Base-by-base conservation (phyloP, 495 filamentous ascomycete genomes). In the Beverwykella pulmonaria region DNA sequence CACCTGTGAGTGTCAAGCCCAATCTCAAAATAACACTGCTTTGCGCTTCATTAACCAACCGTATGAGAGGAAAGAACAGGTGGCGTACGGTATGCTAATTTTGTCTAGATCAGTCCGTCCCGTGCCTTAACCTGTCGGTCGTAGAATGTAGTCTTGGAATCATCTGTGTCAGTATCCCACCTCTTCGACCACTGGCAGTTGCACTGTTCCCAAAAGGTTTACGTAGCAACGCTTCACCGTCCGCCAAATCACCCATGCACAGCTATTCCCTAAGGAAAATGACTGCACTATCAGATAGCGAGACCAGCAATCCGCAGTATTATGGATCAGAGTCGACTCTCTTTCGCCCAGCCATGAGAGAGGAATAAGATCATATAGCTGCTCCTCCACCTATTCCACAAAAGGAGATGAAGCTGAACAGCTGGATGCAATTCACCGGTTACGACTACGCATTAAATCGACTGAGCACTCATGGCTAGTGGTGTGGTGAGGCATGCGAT, bases 91-190 rank as follows among this genome's bases (percentile, higher is more conserved):
- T 29, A 32, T 47, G 22, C 23, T 59, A 22, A 46, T 32, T 14
- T 23, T 32, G 10, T 17, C 1, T 25, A 71, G 68, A 44, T 29
- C 15, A 54, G 46, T 41, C 3, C 23, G 68, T 71, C n/a, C 58
- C 58, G 19, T 63, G 53, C 20, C 59, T 71, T 14, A 67, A 63
- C 30, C 47, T 66, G 17, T 62, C 63, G 12, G 63, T 71, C 0
- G 55, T 71, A 14, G 68, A 71, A 50, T 71, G 68, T 52, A 58
- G 52, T 48, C 23, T 71, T 8, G 68, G 68, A 14, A 71, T 71
- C 36, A 63, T 71, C 34, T 71, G 63, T 44, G 68, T 71, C 26
- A 65, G 60, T 27, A 66, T 71, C 17, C 68, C 68, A 20, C 29
- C 68, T 17, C 52, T 71, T 6, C 63, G 68, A 26, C 68, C 68